Base-by-base conservation (phyloP, 148 eudicot species). In the Silene conica region DNA sequence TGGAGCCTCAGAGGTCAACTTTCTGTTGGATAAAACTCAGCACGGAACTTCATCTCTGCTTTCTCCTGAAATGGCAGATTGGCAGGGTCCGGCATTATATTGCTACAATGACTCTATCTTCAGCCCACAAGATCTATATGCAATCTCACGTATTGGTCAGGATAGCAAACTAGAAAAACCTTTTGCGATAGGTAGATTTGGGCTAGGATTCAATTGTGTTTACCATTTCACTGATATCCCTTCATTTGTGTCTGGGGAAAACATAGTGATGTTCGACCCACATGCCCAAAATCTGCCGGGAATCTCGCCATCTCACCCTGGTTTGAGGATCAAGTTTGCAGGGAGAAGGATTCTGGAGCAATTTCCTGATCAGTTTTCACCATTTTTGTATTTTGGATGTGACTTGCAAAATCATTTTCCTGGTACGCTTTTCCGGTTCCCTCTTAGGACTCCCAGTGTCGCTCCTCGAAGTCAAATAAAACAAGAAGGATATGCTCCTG, bases 71-170 rank as follows among this genome's bases (percentile, higher is more conserved):
- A 92, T 95, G 99, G 99, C 92, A 46, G 97, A 95, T 72, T 95
- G 99, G 99, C 99, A 95, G 82, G 99, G 99, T 48, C 97, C 99
- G 48, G 96, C 97, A 76, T 83, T 95, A 67, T 95, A 95, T 83
- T 95, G 97, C 79, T 95, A 84, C 80, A 95, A 95, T 84, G 90
- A 95, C 81, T 92, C 99, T 52, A 80, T 95, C 74, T 95, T 95
- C 77, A 95, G 89, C 80, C 84, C 94, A 13, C 97, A 92, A 81
- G 99, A 95, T 80, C 85, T 95, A 13, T 95, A 95, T 75, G 89
- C 99, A 18, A 90, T 95, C 57, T 95, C 99, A 21, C 96, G 99
- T 72, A 95, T 95, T 76, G 99, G 99, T 88, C 99, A 95, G 82
- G 99, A 95, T 74, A 95, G 97, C 75, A 95, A 95, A 82, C 79